Conservation (phyloP, 1,284 basidiomycete genomes). For the Apiotrichum gamsii region DNA sequence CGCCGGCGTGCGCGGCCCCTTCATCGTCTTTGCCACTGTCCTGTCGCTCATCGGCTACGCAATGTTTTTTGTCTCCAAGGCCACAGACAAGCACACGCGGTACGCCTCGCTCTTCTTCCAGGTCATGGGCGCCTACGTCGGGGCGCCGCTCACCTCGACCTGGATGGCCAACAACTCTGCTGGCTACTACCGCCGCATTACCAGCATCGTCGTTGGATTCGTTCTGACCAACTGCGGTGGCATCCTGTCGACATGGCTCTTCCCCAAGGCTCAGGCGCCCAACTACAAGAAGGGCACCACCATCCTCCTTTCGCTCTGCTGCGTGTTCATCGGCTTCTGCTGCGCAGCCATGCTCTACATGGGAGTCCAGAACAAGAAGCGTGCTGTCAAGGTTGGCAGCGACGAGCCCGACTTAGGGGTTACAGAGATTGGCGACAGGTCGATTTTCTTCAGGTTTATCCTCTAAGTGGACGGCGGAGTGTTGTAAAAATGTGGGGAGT, state of each 20-base stretch:
- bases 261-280: conserved; percentile 49
- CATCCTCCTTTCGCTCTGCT: conserved; percentile 15
- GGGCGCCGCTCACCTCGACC: conserved; percentile 28
- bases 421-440: too few relatives aligned
- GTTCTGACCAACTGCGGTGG: conserved; percentile 56
- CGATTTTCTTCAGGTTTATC: too few relatives aligned
- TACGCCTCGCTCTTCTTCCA: conserved; percentile 43
- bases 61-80: conserved; percentile 27
- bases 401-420: too few relatives aligned
- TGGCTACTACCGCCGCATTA: conserved; percentile 54
- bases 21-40: conserved; percentile 29
- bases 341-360: conserved; percentile 17
- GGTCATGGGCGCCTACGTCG: conserved; percentile 38
- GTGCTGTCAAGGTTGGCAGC: background rate
- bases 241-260: conserved; percentile 56
- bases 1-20: conserved; percentile 51
- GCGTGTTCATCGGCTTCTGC: conserved; percentile 12
- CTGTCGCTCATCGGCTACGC: conserved; percentile 36
- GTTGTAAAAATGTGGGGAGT: too few relatives aligned
- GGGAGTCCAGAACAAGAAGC: conserved; percentile 8
- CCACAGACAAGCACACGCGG: conserved; percentile 22
- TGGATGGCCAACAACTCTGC: conserved; percentile 55
- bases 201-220: conserved; percentile 54
- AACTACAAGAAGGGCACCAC: conserved; percentile 47
- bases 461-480: too few relatives aligned